Base-by-base conservation (phyloP, 805 yeast genomes). In the Barnettozyma sucrosica region DNA sequence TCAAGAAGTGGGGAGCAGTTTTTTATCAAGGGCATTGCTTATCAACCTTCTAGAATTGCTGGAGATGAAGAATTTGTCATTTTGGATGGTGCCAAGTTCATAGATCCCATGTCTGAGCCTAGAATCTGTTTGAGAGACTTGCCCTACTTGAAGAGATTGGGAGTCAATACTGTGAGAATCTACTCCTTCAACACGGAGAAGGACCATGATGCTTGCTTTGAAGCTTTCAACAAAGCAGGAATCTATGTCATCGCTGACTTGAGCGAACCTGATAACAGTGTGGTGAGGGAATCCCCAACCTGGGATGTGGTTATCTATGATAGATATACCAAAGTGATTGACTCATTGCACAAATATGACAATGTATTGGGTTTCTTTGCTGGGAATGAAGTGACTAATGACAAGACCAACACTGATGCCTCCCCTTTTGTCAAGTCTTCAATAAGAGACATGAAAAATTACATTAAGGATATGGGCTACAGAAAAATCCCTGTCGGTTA, bases 341-440 rank as follows among this genome's bases (percentile, higher is more conserved):
- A 93, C 66, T 70, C 76, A 56, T 79, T 93, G 71, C 79, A 81
- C 50, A 72, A 77, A 57, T 92, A 90, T 69, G 68, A 83, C 42
- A 92, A 92, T 68, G 78, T 88, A 18, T 74, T 92, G 53, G 99
- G 98, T 2, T 90, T 88, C 76, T 90, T 92, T 68, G 98, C 98
- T 25, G 99, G 98, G 52, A 93, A 93, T 68, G 99, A 92, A 75
- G 98, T 93, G 46, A 80, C 92, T 51, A 92, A 90, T 67, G 89
- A 87, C 62, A 69, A 68, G 39, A 70, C 89, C 43, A 90, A 88
- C 67, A 86, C 97, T 13, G 83, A 81, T 56, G 87, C 97, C 28
- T 89, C 97, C 25, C 89, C 97, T 2, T 92, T 82, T 67, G 96
- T 93, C 48, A 93, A 92, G 75, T 97, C 98, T 26, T 96, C 98